These are phyloP conservation scores for Amanita muscaria DNA, from an alignment of 768 basidiomycete species.

Conservation along the genomic window DNA sequence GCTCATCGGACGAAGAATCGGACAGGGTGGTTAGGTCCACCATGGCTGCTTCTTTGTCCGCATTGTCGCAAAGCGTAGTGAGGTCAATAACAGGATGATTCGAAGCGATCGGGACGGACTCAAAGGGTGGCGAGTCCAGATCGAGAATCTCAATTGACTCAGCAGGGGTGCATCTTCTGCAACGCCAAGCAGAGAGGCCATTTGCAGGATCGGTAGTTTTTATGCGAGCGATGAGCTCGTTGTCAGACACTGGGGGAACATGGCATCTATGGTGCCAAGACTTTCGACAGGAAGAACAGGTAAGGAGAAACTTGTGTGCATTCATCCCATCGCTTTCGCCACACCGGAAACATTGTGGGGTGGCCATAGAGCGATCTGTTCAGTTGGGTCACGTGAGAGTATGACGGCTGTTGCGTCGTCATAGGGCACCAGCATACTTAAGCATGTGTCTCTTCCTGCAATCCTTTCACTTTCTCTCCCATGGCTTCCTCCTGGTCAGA, in stretches of 20 bases:
- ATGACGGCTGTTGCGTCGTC: slow-evolving; percentile 9
- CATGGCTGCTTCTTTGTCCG: not conserved
- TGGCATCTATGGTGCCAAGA: slow-evolving; percentile 34
- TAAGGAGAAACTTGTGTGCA: slow-evolving; percentile 24
- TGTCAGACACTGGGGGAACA: slow-evolving; percentile 24
- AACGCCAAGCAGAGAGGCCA: not conserved
- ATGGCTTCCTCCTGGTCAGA: slow-evolving; percentile 71
- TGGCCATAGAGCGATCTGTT: slow-evolving; percentile 4
- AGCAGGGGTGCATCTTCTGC: slow-evolving; percentile 2
- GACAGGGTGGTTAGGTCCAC: slow-evolving; percentile 1
- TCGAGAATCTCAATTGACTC: slow-evolving; percentile 1
- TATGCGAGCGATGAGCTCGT: slow-evolving; percentile 23
- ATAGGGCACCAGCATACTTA: not conserved
- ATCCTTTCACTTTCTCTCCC: slow-evolving; percentile 5
- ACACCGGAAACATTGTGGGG: slow-evolving; percentile 17
- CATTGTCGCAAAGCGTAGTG: not conserved
- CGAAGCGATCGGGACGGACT: not conserved
- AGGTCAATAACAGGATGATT: slow-evolving; percentile 2
- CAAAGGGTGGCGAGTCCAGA: not conserved
- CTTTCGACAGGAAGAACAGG: slow-evolving; percentile 21
- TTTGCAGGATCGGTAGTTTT: slow-evolving; percentile 9
- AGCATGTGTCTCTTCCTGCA: not conserved
- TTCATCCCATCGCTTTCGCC: slow-evolving; percentile 13
- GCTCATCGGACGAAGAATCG: not conserved
- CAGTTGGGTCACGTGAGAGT: slow-evolving; percentile 3